These are phyloP conservation scores for Aspergillus fumigatus DNA, from an alignment of 2,329 filamentous ascomycete species.

Conservation along the genomic window DNA sequence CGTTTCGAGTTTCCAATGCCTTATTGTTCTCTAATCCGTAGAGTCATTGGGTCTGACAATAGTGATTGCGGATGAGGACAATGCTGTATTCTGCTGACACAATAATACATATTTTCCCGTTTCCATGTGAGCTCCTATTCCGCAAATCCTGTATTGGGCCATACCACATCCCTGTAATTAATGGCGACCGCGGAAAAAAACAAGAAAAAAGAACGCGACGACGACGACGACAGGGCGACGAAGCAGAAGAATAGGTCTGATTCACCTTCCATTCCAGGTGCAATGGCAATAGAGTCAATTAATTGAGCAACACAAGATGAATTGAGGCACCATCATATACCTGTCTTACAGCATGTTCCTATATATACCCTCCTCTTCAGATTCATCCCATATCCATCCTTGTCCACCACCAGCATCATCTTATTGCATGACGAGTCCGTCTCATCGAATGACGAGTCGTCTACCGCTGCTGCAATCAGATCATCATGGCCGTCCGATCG, in stretches of 20 bases:
- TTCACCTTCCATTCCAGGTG: neutral
- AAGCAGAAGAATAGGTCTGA: neutral
- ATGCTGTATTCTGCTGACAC: neutral
- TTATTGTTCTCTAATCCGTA: neutral
- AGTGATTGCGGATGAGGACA: neutral
- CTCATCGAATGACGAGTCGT: neutral
- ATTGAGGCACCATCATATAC: neutral
- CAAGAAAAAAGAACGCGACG: neutral
- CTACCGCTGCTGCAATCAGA: neutral
- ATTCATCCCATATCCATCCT: neutral
- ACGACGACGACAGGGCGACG: neutral
- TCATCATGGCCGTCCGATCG: slow-evolving; percentile 31
- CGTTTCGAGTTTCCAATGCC: too few species aligned
- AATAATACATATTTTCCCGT: neutral
- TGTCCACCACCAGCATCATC: slow-evolving; percentile 1
- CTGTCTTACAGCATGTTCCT: neutral
- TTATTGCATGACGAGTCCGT: neutral
- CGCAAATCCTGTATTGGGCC: neutral
- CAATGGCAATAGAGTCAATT: neutral
- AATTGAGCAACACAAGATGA: neutral
- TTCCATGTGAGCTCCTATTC: neutral
- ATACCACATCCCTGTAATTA: neutral
- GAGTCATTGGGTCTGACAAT: neutral
- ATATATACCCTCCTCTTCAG: neutral
- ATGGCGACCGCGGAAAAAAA: neutral